phyloP scores from a whole-genome alignment of 176 grass and related monocot species.

The Miscanthus lutarioriparius region DNA sequence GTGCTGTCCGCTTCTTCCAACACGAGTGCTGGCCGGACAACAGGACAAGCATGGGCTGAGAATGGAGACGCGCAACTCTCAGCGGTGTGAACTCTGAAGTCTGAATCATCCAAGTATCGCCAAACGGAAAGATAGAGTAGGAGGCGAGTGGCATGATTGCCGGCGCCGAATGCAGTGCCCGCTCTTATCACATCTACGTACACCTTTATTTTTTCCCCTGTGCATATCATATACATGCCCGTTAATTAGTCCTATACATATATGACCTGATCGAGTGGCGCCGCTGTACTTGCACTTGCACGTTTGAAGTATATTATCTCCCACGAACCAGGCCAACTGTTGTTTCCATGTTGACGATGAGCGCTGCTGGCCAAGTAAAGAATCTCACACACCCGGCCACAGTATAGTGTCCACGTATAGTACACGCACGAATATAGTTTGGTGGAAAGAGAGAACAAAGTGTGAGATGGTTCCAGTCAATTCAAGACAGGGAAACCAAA shows the following conservation, averaged over 20 bases:
- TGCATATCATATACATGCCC: not conserved
- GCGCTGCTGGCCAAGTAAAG: not conserved
- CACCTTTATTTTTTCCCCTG: not conserved
- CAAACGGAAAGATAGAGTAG: conserved; percentile 2
- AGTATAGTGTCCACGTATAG: not conserved
- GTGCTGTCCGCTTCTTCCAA: conserved; percentile 19
- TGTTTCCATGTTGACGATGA: not conserved
- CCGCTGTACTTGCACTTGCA: not conserved
- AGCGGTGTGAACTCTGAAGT: not conserved
- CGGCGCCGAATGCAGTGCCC: not conserved
- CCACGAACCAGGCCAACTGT: not conserved
- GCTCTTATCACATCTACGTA: not conserved
- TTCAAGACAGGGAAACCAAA: not conserved
- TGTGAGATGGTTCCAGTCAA: not conserved
- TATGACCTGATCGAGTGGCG: not conserved
- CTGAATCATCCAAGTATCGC: not conserved
- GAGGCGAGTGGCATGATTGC: conserved; percentile 11
- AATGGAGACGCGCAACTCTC: conserved; percentile 15
- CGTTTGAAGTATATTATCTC: not conserved
- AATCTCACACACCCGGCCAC: not conserved
- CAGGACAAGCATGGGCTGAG: conserved; percentile 10
- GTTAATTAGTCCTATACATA: not conserved
- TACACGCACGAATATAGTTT: not conserved
- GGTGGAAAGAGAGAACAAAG: not conserved
- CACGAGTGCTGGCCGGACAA: not conserved